Evolutionary conservation across 208 protist species (phyloP).

Genomic region (Acanthamoeba triangularis): DNA sequence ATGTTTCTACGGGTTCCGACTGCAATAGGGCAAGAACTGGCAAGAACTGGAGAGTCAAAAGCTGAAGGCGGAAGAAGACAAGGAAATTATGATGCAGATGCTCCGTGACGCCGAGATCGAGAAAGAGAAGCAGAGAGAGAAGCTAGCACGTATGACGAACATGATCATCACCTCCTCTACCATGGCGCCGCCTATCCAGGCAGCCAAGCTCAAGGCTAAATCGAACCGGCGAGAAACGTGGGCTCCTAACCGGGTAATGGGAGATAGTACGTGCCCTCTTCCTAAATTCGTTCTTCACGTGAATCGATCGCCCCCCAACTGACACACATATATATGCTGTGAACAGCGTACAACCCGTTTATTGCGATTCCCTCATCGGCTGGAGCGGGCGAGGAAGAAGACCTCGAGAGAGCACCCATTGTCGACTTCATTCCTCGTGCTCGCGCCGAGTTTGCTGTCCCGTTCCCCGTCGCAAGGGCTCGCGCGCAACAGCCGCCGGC

Average conservation of each 20-base stretch:
- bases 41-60: conserved; percentile 47
- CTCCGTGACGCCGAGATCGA: conserved; percentile 35
- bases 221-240: conserved; percentile 70
- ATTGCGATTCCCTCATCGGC: background rate
- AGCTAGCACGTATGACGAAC: conserved; percentile 62
- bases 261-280: background rate
- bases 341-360: background rate
- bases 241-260: conserved; percentile 31
- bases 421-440: background rate
- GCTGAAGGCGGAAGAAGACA: conserved; percentile 71
- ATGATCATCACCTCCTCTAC: conserved; percentile 56
- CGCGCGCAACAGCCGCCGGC: background rate
- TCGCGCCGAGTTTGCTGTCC: background rate
- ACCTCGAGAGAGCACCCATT: background rate
- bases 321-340: background rate
- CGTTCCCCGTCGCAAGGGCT: background rate
- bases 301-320: background rate
- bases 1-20: background rate
- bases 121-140: conserved; percentile 72
- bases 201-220: conserved; percentile 27
- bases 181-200: background rate
- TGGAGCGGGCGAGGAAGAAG: background rate
- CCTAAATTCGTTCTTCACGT: background rate
- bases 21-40: conserved; percentile 49
- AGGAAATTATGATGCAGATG: conserved; percentile 72